Percentiles rank a stretch among this genome's conserved stretches.
These are phyloP conservation scores for Ceratocystiopsis brevicomis DNA, from an alignment of 2,329 filamentous ascomycete genomes.

Conservation along the genomic window DNA sequence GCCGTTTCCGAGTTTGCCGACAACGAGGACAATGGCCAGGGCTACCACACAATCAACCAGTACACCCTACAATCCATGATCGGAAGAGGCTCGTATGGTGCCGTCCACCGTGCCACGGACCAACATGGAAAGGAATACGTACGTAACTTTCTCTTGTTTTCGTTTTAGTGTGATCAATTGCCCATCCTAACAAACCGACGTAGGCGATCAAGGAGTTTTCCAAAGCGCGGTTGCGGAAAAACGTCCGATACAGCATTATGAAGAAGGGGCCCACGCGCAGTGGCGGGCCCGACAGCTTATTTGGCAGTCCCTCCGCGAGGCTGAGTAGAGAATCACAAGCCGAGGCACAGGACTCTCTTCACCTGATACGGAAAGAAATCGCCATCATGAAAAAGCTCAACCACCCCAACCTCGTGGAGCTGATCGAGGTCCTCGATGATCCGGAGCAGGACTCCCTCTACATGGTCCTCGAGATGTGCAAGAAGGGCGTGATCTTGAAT, in stretches of 20 bases:
- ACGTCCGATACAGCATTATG: constrained; percentile 76
- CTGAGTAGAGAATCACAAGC: constrained; percentile 25
- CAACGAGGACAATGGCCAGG: constrained; percentile 62
- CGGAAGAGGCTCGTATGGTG: constrained; percentile 86
- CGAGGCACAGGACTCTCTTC: constrained; percentile 53
- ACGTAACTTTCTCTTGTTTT: constrained; percentile 18
- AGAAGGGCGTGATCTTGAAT: constrained; percentile 94
- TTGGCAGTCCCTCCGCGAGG: constrained; percentile 7
- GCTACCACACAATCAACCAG: constrained; percentile 81
- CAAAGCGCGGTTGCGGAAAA: constrained; percentile 73
- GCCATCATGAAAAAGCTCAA: constrained; percentile 98
- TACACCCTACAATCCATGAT: constrained; percentile 91
- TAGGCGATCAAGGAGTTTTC: constrained; percentile 97
- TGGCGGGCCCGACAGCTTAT: constrained; percentile 8
- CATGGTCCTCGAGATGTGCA: constrained; percentile 98
- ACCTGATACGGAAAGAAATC: constrained; percentile 86
- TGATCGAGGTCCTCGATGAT: constrained; percentile 91
- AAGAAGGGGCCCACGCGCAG: constrained; percentile 29
- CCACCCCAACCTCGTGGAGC: constrained; percentile 78
- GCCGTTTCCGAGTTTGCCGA: constrained; percentile 73
- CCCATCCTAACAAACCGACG: not conserved
- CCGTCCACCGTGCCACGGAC: constrained; percentile 77
- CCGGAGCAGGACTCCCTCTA: constrained; percentile 90
- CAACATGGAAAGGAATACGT: constrained; percentile 89
- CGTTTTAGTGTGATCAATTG: constrained; percentile 1